Evolutionary conservation across 75 land plant genomes (phyloP), one percentile per base, ranked within the genome.

Genomic region (Picea sitchensis): DNA sequence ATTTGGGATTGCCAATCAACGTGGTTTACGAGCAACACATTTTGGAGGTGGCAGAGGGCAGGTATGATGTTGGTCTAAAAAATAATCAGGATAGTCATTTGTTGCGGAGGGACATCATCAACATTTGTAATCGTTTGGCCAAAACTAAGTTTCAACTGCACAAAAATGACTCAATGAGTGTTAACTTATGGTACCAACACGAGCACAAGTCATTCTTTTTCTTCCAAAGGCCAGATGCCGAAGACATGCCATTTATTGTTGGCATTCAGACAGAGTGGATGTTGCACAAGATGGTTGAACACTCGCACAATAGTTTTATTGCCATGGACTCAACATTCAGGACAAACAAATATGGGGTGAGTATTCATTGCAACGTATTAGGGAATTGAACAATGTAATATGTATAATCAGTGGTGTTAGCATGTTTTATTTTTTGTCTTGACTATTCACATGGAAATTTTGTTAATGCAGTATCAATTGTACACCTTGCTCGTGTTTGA

Each of bases 401-500:
- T 64, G 30, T 30, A 30, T 64, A 41, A 41, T 41, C 4, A 41
- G 21, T 64, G 12, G 3, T 1, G 13, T 64, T 64, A 21, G 13
- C 31, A 30, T 12, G 26, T 23, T 30, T 23, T 64, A 11, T 30
- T 64, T 23, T 64, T 11, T 9, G 26, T 3, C 26, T 23, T 26
- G 31, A 64, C 21, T 26, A 64, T 9, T 2, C 13, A 26, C 30
- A 8, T 26, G 13, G 11, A 1, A 26, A 31, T 13, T 64, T 23
- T 64, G 3, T 64, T 32, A 12, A 9, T 64, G 11, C 67, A 64
- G 31, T 64, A 21, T 32, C 67, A 64, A 30, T 64, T 64, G 14
- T 64, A 64, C 23, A 64, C 67, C 13, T 64, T 64, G 67, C 67
- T 64, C 14, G 67, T 64, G 26, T 64, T 64, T 64, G 31, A 64